Evolutionary conservation across 495 filamentous ascomycete genomes (phyloP).

Genomic region (Evernia prunastri): DNA sequence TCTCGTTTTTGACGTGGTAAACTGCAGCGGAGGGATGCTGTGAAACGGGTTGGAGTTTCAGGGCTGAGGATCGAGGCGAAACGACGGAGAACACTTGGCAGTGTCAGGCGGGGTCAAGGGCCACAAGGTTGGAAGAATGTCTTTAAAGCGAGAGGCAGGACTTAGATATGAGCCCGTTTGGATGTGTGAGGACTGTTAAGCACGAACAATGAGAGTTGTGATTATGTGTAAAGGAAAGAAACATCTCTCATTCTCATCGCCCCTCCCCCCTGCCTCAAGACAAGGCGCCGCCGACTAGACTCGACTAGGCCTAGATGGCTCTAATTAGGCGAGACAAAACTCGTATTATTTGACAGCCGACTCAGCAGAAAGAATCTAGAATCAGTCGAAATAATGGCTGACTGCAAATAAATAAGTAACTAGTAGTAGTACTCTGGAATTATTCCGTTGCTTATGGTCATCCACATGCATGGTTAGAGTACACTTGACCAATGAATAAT

Average conservation of each 20-base stretch:
- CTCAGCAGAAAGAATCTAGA: too few relatives aligned
- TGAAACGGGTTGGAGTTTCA: constrained; percentile 1
- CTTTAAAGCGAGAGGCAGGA: background rate
- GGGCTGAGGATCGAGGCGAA: background rate
- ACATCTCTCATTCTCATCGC: background rate
- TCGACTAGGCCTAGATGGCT: constrained; percentile 5
- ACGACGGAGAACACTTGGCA: background rate
- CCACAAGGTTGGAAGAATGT: background rate
- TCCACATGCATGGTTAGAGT: too few relatives aligned
- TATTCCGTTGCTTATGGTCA: too few relatives aligned
- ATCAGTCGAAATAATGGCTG: too few relatives aligned
- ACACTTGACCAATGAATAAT: too few relatives aligned
- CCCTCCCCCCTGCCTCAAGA: background rate
- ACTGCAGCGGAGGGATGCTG: background rate
- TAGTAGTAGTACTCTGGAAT: too few relatives aligned
- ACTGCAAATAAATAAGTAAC: too few relatives aligned
- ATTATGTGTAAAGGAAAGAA: background rate
- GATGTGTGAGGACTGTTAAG: too few relatives aligned
- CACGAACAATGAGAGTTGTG: background rate
- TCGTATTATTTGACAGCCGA: too few relatives aligned
- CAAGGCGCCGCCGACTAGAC: background rate
- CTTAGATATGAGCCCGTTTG: background rate
- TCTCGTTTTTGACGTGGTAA: background rate
- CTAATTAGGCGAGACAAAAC: too few relatives aligned
- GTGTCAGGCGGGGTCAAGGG: background rate